These are phyloP conservation scores for Fusarium avenaceum DNA, from an alignment of 2,329 filamentous ascomycete species.

Conservation along the genomic window DNA sequence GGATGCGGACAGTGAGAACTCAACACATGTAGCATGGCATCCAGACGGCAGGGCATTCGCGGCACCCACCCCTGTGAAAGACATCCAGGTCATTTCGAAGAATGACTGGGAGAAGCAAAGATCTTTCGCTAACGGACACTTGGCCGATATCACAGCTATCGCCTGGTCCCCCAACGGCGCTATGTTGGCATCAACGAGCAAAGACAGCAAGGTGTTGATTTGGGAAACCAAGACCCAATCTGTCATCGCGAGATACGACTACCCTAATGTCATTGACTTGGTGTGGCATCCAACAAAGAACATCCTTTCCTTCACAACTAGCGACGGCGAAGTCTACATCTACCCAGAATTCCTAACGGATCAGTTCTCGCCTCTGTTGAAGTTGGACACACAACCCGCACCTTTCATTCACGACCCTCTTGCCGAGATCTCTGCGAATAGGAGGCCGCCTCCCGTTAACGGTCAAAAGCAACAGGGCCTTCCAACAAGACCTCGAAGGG, in stretches of 20 bases:
- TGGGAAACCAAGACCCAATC: slow-evolving; percentile 94
- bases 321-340: slow-evolving; percentile 93
- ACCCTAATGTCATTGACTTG: slow-evolving; percentile 86
- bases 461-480: slow-evolving; percentile 64
- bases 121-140: slow-evolving; percentile 82
- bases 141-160: slow-evolving; percentile 85
- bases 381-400: slow-evolving; percentile 76
- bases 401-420: slow-evolving; percentile 89
- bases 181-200: slow-evolving; percentile 79
- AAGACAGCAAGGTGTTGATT: slow-evolving; percentile 78
- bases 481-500: slow-evolving; percentile 67
- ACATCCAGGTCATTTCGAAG: slow-evolving; percentile 89
- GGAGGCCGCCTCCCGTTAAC: slow-evolving; percentile 67
- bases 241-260: slow-evolving; percentile 82
- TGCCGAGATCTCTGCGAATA: slow-evolving; percentile 76
- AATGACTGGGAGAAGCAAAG: slow-evolving; percentile 91
- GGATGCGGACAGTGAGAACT: slow-evolving; percentile 80
- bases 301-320: slow-evolving; percentile 89
- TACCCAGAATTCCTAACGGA: slow-evolving; percentile 77
- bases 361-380: slow-evolving; percentile 69
- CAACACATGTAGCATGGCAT: slow-evolving; percentile 86
- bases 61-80: slow-evolving; percentile 82
- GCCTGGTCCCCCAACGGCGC: slow-evolving; percentile 97
- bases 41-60: slow-evolving; percentile 94
- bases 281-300: slow-evolving; percentile 94